Evolutionary conservation across 305 asterid genomes (phyloP).

Genomic region (Fraxinus baroniana): DNA sequence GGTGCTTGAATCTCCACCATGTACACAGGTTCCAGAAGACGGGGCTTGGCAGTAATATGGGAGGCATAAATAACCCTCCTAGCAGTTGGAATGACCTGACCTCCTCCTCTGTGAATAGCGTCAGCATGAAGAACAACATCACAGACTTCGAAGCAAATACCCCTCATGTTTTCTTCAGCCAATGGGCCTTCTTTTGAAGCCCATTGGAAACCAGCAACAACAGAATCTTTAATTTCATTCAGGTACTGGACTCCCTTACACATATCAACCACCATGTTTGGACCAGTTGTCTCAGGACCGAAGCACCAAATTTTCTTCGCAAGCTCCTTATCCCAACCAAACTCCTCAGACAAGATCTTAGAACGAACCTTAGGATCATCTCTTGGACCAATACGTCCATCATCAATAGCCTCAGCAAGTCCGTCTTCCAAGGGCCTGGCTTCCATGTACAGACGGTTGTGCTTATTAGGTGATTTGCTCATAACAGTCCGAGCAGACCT

Average conservation of each 20-base stretch:
- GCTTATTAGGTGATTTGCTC: constrained; percentile 51
- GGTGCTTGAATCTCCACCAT: constrained; percentile 82
- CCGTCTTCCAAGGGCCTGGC: constrained; percentile 51
- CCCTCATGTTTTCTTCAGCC: constrained; percentile 77
- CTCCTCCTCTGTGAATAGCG: constrained; percentile 84
- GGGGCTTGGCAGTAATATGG: constrained; percentile 69
- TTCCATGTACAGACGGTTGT: constrained; percentile 52
- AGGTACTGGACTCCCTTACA: constrained; percentile 80
- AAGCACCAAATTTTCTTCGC: constrained; percentile 76
- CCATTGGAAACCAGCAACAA: constrained; percentile 89
- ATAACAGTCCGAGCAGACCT: constrained; percentile 42
- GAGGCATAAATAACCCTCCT: constrained; percentile 74
- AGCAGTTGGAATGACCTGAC: constrained; percentile 74
- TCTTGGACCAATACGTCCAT: constrained; percentile 49
- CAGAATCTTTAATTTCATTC: constrained; percentile 78
- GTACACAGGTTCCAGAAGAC: constrained; percentile 69
- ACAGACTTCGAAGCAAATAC: constrained; percentile 67
- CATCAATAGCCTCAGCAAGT: constrained; percentile 50
- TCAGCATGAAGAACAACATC: constrained; percentile 77
- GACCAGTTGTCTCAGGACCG: constrained; percentile 82
- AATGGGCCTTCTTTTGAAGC: constrained; percentile 81
- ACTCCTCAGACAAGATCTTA: constrained; percentile 41
- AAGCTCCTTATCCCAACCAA: constrained; percentile 72
- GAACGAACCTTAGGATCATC: constrained; percentile 47
- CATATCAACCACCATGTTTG: constrained; percentile 83